Percentiles rank a stretch among this genome's conserved stretches.
phyloP scores from a whole-genome alignment of 2,329 filamentous ascomycete species.

The Curvularia spicifera region DNA sequence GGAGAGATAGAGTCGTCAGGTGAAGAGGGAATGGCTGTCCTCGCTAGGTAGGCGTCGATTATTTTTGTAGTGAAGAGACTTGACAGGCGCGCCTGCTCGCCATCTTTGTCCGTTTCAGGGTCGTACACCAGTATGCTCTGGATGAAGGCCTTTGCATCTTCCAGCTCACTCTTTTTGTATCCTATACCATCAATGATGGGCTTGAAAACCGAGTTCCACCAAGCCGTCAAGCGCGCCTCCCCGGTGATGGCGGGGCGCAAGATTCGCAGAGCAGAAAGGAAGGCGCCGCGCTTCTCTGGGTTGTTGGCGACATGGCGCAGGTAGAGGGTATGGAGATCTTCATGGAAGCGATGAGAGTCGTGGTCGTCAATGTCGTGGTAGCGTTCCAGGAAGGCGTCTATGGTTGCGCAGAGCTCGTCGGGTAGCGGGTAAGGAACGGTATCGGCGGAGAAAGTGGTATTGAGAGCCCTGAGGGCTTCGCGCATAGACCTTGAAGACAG shows the following conservation, averaged over 20 bases:
- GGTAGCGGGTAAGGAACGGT: slow-evolving; percentile 65
- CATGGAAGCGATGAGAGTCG: slow-evolving; percentile 73
- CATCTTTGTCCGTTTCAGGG: slow-evolving; percentile 60
- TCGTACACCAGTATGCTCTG: slow-evolving; percentile 70
- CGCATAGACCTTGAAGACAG: slow-evolving; percentile 53
- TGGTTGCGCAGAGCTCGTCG: slow-evolving; percentile 65
- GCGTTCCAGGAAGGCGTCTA: slow-evolving; percentile 71
- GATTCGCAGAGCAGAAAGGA: slow-evolving; percentile 69
- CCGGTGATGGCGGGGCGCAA: slow-evolving; percentile 69
- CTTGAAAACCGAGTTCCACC: slow-evolving; percentile 71
- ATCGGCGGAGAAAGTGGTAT: slow-evolving; percentile 51
- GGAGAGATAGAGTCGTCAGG: slow-evolving; percentile 49
- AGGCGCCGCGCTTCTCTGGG: slow-evolving; percentile 66
- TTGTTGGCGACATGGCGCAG: slow-evolving; percentile 66
- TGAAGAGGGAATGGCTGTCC: slow-evolving; percentile 49
- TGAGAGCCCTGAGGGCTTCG: slow-evolving; percentile 57
- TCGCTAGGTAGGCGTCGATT: slow-evolving; percentile 52
- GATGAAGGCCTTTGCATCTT: slow-evolving; percentile 69
- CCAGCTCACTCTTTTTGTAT: slow-evolving; percentile 67
- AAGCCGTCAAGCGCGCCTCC: slow-evolving; percentile 68
- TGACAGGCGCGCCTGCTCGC: slow-evolving; percentile 53
- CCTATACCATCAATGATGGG: slow-evolving; percentile 64
- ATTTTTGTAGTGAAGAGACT: slow-evolving; percentile 63
- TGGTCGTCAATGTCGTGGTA: slow-evolving; percentile 71
- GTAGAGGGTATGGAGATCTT: slow-evolving; percentile 73